These are phyloP conservation scores for Lecanosticta acicola DNA, from an alignment of 2,329 filamentous ascomycete genomes.

Conservation along the genomic window DNA sequence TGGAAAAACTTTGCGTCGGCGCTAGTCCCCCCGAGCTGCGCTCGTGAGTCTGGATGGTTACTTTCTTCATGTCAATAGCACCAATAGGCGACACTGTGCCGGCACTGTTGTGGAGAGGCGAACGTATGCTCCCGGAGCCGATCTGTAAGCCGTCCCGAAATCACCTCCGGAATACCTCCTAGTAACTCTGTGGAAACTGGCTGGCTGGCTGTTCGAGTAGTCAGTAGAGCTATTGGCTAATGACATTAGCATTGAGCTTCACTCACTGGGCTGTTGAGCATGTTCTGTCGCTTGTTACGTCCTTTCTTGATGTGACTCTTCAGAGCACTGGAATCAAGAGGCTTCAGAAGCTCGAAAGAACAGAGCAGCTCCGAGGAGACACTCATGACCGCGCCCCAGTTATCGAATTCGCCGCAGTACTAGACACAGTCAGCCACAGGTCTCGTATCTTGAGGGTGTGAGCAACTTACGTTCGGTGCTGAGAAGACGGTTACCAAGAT, in stretches of 20 bases:
- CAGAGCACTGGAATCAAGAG: slow-evolving; percentile 86
- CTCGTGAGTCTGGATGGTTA: too few species aligned
- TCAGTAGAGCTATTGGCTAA: neutral
- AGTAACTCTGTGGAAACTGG: slow-evolving; percentile 49
- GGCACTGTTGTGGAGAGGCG: too few species aligned
- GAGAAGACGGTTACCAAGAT: slow-evolving; percentile 96
- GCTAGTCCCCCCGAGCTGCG: too few species aligned
- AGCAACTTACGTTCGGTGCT: slow-evolving; percentile 70
- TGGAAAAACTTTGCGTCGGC: too few species aligned
- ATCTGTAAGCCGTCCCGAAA: too few species aligned
- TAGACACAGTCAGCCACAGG: slow-evolving; percentile 5
- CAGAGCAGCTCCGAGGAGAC: slow-evolving; percentile 89
- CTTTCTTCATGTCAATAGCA: too few species aligned
- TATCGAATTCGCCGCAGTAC: slow-evolving; percentile 95
- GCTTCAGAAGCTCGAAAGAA: slow-evolving; percentile 95
- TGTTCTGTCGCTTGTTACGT: slow-evolving; percentile 85
- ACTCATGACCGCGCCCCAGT: slow-evolving; percentile 98
- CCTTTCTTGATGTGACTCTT: slow-evolving; percentile 99
- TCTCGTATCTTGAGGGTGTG: neutral
- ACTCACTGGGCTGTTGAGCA: slow-evolving; percentile 93
- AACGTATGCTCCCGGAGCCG: too few species aligned
- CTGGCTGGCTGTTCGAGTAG: slow-evolving; percentile 40
- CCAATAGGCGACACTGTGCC: too few species aligned
- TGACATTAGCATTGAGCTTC: neutral
- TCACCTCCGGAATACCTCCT: slow-evolving; percentile 13